Percentiles rank a stretch among this genome's conserved stretches.
Conservation (phyloP, 768 basidiomycete species). For the Suillus placidus region DNA sequence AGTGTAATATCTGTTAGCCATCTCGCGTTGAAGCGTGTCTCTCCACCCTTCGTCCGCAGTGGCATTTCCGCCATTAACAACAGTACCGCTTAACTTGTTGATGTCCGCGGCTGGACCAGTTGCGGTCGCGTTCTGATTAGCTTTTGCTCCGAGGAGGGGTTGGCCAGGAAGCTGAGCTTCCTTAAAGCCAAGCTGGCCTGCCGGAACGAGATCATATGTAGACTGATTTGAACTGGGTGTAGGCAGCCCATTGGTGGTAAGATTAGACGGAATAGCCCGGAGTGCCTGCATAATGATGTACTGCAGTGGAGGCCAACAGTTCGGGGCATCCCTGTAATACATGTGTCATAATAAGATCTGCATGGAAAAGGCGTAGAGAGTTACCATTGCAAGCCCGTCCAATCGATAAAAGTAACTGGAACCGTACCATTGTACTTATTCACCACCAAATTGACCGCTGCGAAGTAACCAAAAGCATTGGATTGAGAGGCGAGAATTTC, state of each 20-base stretch:
- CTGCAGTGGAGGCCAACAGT: constrained; percentile 86
- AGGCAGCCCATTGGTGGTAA: constrained; percentile 63
- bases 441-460: constrained; percentile 74
- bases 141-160: constrained; percentile 39
- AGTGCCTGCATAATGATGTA: constrained; percentile 82
- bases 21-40: constrained; percentile 60
- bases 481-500: constrained; percentile 59
- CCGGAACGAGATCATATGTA: constrained; percentile 69
- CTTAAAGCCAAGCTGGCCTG: constrained; percentile 79
- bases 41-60: constrained; percentile 67
- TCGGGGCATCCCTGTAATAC: constrained; percentile 73
- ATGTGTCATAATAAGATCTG: not conserved
- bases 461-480: constrained; percentile 73
- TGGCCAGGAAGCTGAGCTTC: constrained; percentile 76
- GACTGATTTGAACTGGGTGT: constrained; percentile 51
- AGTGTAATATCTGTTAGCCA: constrained; percentile 84
- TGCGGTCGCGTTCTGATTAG: constrained; percentile 49
- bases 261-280: constrained; percentile 68
- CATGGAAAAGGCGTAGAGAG: constrained; percentile 10
- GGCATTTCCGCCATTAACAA: constrained; percentile 71
- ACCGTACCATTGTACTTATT: constrained; percentile 88
- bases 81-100: constrained; percentile 54
- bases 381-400: constrained; percentile 80
- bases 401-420: constrained; percentile 74
- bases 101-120: constrained; percentile 62